phyloP scores from a whole-genome alignment of 2,329 filamentous ascomycete genomes.

The Cladophialophora yegresii region DNA sequence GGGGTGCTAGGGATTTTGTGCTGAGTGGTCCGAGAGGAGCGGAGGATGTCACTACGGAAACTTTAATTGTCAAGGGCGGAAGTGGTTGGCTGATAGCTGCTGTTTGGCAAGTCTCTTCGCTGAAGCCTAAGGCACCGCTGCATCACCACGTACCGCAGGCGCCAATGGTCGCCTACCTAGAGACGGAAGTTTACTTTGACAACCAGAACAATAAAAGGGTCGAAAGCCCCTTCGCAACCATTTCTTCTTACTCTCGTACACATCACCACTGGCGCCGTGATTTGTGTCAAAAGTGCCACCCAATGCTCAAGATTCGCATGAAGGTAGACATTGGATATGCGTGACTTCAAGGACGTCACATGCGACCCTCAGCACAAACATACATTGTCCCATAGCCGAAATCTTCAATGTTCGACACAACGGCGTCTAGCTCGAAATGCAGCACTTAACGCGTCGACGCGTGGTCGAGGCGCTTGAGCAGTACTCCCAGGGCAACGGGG shows the following conservation, averaged over 20 bases:
- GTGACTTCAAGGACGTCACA: neutral
- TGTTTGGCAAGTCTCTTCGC: neutral
- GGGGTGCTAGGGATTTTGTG: neutral
- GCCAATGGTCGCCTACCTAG: neutral
- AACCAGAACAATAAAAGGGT: constrained; percentile 1
- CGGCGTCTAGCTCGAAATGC: neutral
- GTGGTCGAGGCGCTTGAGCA: neutral
- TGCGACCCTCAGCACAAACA: neutral
- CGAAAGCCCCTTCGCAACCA: neutral
- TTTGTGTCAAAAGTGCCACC: neutral
- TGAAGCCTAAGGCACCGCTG: constrained; percentile 3
- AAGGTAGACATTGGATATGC: neutral
- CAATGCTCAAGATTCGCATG: neutral
- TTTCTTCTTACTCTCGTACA: neutral
- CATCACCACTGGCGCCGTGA: neutral
- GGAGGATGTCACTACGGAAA: neutral
- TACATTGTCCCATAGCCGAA: neutral
- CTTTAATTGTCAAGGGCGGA: neutral
- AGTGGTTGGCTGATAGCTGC: constrained; percentile 4
- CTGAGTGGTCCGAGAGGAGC: neutral
- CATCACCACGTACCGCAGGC: neutral
- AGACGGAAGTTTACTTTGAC: neutral
- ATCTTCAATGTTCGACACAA: neutral
- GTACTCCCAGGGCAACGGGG: constrained; percentile 3
- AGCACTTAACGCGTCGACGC: constrained; percentile 17